Percentiles rank a stretch among this genome's conserved stretches.
phyloP scores from a whole-genome alignment of 2,329 filamentous ascomycete species.

The Talaromyces sp. region DNA sequence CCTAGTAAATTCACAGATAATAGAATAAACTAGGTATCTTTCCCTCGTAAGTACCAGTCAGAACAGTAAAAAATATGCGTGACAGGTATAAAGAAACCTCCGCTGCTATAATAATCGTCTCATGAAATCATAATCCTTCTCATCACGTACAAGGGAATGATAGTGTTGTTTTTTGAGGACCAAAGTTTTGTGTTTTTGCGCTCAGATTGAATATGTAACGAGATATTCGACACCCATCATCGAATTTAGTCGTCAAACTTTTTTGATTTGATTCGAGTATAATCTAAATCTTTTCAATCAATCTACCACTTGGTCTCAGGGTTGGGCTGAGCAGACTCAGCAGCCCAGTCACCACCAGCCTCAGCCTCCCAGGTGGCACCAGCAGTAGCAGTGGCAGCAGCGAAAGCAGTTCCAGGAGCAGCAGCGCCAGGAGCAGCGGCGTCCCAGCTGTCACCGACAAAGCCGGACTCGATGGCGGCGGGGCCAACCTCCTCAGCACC shows the following conservation, averaged over 20 bases:
- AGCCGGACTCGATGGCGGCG: conserved; percentile 73
- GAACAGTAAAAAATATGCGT: conserved; percentile 29
- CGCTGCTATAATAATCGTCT: conserved; percentile 15
- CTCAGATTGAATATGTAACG: conserved; percentile 7
- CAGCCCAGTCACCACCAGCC: conserved; percentile 51
- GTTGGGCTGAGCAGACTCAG: conserved; percentile 42
- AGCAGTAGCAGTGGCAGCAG: conserved; percentile 67
- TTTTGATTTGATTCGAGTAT: conserved; percentile 3
- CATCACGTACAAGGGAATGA: not conserved
- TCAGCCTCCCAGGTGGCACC: conserved; percentile 62
- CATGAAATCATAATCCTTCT: conserved; percentile 15
- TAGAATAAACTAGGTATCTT: conserved; percentile 74
- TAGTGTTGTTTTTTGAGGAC: not conserved
- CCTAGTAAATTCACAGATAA: conserved; percentile 53
- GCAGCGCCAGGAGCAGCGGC: conserved; percentile 61
- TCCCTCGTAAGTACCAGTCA: conserved; percentile 95
- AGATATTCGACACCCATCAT: conserved; percentile 3
- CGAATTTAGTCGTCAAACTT: conserved; percentile 3
- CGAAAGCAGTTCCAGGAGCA: conserved; percentile 62
- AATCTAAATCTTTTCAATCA: not conserved
- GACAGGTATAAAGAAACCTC: conserved; percentile 36
- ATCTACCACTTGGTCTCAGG: conserved; percentile 41
- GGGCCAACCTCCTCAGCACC: conserved; percentile 80
- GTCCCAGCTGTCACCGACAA: conserved; percentile 81
- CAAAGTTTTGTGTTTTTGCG: not conserved